phyloP scores from a whole-genome alignment of 2,329 filamentous ascomycete genomes.

The Talaromyces sp. region DNA sequence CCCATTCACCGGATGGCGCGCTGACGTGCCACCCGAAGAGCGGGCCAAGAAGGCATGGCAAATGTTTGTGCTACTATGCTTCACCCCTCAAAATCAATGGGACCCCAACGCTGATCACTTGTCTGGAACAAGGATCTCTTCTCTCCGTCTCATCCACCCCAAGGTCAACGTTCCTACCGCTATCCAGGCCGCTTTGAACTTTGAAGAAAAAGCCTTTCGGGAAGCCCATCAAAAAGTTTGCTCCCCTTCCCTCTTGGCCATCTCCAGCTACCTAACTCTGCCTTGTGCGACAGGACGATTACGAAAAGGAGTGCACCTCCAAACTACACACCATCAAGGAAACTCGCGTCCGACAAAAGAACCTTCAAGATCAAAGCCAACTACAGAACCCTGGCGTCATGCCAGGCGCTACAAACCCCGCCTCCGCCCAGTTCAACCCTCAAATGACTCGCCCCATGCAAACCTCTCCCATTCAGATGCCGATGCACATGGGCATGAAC shows the following conservation, averaged over 20 bases:
- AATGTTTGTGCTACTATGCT: slow-evolving; percentile 30
- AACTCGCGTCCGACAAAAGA: slow-evolving; percentile 37
- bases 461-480: slow-evolving; percentile 44
- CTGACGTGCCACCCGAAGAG: slow-evolving; percentile 34
- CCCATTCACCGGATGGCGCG: slow-evolving; percentile 42
- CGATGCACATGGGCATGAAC: slow-evolving; percentile 33
- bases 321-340: slow-evolving; percentile 44
- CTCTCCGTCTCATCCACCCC: slow-evolving; percentile 42
- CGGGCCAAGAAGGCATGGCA: slow-evolving; percentile 41
- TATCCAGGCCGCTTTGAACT: slow-evolving; percentile 38
- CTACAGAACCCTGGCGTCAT: slow-evolving; percentile 29
- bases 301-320: slow-evolving; percentile 40
- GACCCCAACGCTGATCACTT: slow-evolving; percentile 9
- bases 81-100: background rate
- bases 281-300: slow-evolving; percentile 30
- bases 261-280: background rate
- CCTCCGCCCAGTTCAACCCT: slow-evolving; percentile 43
- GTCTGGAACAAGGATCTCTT: slow-evolving; percentile 33
- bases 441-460: slow-evolving; percentile 51
- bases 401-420: slow-evolving; percentile 35
- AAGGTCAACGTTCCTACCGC: slow-evolving; percentile 34
- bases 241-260: background rate
- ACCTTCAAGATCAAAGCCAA: slow-evolving; percentile 19
- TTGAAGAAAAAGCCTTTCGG: slow-evolving; percentile 43
- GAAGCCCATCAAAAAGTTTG: slow-evolving; percentile 34